Base-by-base conservation (phyloP, 1,284 basidiomycete species). In the Ceratorhiza oryzae-sativae region DNA sequence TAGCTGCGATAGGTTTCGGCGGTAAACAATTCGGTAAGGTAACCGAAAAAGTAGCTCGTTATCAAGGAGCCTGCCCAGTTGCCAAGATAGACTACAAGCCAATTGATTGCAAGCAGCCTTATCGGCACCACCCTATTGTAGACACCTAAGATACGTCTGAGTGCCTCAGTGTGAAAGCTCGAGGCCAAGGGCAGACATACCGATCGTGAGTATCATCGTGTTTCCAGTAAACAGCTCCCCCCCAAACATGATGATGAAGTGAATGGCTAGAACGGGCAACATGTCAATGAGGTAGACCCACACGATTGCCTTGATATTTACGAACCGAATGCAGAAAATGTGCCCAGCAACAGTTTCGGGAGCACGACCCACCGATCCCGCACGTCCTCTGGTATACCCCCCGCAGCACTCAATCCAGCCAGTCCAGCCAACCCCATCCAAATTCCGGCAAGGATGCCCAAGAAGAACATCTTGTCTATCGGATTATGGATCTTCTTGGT, bases 151-250 rank as follows among this genome's bases (percentile, higher is more conserved):
- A 60, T 61, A 3, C 1, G 42, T 45, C 3, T 59, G 18, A 59
- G 58, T 27, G 27, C 55, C 20, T 27, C 15, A 20, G 15, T 4
- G 20, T 41, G 6, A n/a, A 59, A 25, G 4, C 15, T 41, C 36
- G 70, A 61, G 42, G 27, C 61, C 18, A 46, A 46, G 32, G n/a
- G n/a, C 70, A 65, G 41, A 39, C 56, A 30, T 53, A 71, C 75
- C 75, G 56, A 76, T 72, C 39, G 62, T 30, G 25, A 76, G 45
- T 32, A 76, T 75, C 75, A 76, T 73, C 15, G 75, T 74, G 45
- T 73, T 76, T 18, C 75, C 75, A 20, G 75, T 75, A 23, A 76
- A 74, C 1, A 76, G 58, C 71, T 76, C 75, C 18, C 75, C 75
- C 41, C 75, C 75, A 42, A 74, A 75, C 25, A 70, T 73, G 45